Percentiles rank a stretch among this genome's conserved stretches.
phyloP scores from a whole-genome alignment of 2,329 filamentous ascomycete species.

The Fusarium caatingaense region DNA sequence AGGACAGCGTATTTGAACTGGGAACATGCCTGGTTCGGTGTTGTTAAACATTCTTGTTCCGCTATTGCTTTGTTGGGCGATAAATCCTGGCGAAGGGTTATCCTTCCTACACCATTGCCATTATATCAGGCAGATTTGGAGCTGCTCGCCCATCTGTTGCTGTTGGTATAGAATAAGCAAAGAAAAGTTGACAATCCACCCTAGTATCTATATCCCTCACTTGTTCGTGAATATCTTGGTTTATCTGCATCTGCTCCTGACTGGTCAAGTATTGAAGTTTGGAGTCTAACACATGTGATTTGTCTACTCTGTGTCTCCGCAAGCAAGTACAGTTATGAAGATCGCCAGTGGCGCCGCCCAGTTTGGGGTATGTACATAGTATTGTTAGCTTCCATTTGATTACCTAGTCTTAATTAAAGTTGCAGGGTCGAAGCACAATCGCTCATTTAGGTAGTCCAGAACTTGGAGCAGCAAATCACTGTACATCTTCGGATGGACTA shows the following conservation, averaged over 20 bases:
- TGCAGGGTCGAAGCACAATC: neutral
- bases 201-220: neutral
- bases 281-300: neutral
- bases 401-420: conserved; percentile 1
- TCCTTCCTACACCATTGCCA: conserved; percentile 40
- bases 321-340: neutral
- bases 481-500: neutral
- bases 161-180: conserved; percentile 16
- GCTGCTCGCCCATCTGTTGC: conserved; percentile 16
- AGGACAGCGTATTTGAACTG: conserved; percentile 22
- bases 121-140: conserved; percentile 6
- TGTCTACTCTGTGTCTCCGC: neutral
- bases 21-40: conserved; percentile 14
- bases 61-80: conserved; percentile 17
- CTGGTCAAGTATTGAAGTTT: neutral
- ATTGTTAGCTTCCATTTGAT: neutral
- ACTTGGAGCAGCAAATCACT: neutral
- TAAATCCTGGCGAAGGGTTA: conserved; percentile 17
- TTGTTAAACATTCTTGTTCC: conserved; percentile 7
- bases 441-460: neutral
- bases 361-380: neutral
- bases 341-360: neutral
- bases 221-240: neutral
- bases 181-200: conserved; percentile 5
- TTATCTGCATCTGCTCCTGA: neutral